These are phyloP conservation scores for Ramalina intermedia DNA, from an alignment of 495 filamentous ascomycete species.

Conservation along the genomic window DNA sequence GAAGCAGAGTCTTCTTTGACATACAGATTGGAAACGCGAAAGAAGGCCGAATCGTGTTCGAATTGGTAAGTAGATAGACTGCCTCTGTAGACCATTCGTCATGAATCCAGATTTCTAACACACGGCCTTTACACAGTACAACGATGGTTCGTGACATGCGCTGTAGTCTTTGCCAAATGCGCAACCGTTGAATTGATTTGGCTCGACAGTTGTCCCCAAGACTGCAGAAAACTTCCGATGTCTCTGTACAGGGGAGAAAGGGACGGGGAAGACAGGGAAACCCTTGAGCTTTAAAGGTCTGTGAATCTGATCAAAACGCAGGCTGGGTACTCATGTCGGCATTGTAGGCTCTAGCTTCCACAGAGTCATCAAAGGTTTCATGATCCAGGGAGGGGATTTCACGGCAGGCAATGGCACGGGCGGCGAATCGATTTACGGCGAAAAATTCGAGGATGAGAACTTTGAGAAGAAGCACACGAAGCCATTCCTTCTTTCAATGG, in stretches of 20 bases:
- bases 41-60: conserved; percentile 62
- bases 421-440: conserved; percentile 94
- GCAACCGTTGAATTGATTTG: neutral
- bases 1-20: conserved; percentile 78
- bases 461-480: conserved; percentile 87
- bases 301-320: conserved; percentile 4
- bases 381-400: conserved; percentile 99
- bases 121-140: conserved; percentile 35
- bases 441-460: conserved; percentile 96
- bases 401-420: conserved; percentile 91
- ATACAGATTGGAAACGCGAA: conserved; percentile 60
- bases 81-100: neutral
- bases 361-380: conserved; percentile 96
- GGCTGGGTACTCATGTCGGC: neutral
- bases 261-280: conserved; percentile 73
- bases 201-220: conserved; percentile 59
- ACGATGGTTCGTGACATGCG: conserved; percentile 42
- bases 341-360: conserved; percentile 70
- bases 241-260: conserved; percentile 87
- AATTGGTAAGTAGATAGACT: conserved; percentile 43
- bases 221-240: conserved; percentile 89
- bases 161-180: neutral
- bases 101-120: neutral
- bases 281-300: conserved; percentile 53
- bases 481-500: conserved; percentile 92